These are phyloP conservation scores for Pythium graminicola DNA, from an alignment of 352 stramenopile species.

Conservation along the genomic window DNA sequence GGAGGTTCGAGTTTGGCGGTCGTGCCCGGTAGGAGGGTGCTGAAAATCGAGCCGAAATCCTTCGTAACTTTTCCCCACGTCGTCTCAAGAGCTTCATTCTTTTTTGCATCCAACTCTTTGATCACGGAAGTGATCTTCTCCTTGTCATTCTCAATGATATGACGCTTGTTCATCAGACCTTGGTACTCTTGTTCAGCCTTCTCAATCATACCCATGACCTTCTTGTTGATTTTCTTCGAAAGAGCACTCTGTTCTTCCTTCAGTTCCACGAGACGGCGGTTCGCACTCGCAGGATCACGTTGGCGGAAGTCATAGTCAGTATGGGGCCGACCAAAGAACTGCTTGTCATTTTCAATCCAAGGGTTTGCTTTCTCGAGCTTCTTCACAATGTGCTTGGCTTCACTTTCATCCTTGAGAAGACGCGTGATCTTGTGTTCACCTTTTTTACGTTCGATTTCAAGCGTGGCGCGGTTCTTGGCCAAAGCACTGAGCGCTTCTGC, in stretches of 20 bases:
- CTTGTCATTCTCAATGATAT: conserved; percentile 99
- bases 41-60: conserved; percentile 99
- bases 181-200: conserved; percentile 99
- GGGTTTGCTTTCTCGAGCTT: conserved; percentile 91
- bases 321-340: conserved; percentile 95
- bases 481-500: conserved; percentile 65
- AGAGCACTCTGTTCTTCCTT: conserved; percentile 92
- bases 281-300: conserved; percentile 79
- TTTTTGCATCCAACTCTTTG: conserved; percentile 98
- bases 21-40: conserved; percentile 95
- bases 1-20: conserved; percentile 97
- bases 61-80: conserved; percentile 99
- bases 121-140: conserved; percentile 99
- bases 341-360: conserved; percentile 97
- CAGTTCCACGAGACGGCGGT: conserved; percentile 83
- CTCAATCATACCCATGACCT: conserved; percentile 99
- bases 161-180: conserved; percentile 95
- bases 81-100: conserved; percentile 94
- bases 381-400: conserved; percentile 84
- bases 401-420: conserved; percentile 91
- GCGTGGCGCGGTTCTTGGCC: conserved; percentile 82
- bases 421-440: conserved; percentile 89
- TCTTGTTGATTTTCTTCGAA: conserved; percentile 99
- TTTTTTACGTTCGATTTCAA: conserved; percentile 95
- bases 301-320: conserved; percentile 98